Evolutionary conservation across 345 rosid species (phyloP), one percentile per base, ranked within the genome.

Genomic region (Euphorbia tirucalli): DNA sequence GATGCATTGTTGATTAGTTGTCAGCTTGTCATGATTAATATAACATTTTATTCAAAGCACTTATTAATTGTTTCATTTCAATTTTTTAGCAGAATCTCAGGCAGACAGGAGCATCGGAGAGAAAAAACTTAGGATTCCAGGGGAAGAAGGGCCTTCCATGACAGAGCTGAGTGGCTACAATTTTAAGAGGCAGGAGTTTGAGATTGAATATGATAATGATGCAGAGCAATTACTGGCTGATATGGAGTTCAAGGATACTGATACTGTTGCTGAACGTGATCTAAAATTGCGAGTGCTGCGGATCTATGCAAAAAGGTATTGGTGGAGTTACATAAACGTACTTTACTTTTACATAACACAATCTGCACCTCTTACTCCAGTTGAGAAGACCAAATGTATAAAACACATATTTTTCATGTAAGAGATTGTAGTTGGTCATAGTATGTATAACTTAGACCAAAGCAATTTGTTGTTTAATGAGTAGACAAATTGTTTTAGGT

Each of bases 161-260:
- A 81, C 89, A 30, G 97, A 90, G 80, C 75, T 88, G 72, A 86
- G 93, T 79, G 97, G 98, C 77, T 95, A 88, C 80, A 95, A 95
- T 79, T 74, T 85, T 71, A 92, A 92, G 87, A 87, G 99, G 83
- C 85, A 85, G 80, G 99, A 95, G 78, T 92, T 95, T 86, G 99
- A 95, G 83, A 74, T 89, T 71, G 99, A 90, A 83, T 87, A 92
- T 69, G 99, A 95, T 74, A 92, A 95, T 60, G 97, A 95, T 78
- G 98, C 99, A 11, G 98, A 95, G 85, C 97, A 88, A 68, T 77
- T 92, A 74, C 84, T 92, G 56, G 97, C 96, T 44, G 98, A 92
- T 74, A 95, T 92, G 99, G 99, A 95, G 66, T 95, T 95, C 77
- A 84, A 81, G 80, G 96, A 92, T 35, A 75, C 83, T 46, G 97